Evolutionary conservation across 371 early-diverging fungal species (phyloP).

Genomic region (Haplosporangium sp.): DNA sequence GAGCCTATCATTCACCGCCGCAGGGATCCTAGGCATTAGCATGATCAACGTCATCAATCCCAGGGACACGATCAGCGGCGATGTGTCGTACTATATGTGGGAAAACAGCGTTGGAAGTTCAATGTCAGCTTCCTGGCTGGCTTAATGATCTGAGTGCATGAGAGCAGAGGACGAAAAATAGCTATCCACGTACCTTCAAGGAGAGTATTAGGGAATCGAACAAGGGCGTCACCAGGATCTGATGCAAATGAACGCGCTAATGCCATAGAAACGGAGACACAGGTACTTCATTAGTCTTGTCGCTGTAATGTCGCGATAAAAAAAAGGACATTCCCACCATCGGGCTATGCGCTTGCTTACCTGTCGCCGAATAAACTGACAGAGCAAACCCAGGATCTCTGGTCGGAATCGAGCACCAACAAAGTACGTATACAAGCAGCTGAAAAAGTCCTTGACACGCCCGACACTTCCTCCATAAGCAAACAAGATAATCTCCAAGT

Average conservation of each 20-base stretch:
- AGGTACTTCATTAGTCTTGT: background rate
- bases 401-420: conserved; percentile 64
- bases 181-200: conserved; percentile 59
- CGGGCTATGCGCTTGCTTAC: conserved; percentile 33
- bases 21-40: conserved; percentile 74
- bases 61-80: conserved; percentile 69
- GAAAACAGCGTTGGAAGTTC: background rate
- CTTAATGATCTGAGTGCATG: too few relatives aligned
- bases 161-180: too few relatives aligned
- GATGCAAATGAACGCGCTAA: conserved; percentile 69
- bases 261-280: too few relatives aligned
- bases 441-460: conserved; percentile 63
- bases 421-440: conserved; percentile 64
- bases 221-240: conserved; percentile 69
- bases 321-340: background rate
- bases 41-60: conserved; percentile 73
- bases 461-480: conserved; percentile 47
- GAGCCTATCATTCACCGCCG: conserved; percentile 64
- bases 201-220: conserved; percentile 68
- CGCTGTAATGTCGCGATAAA: background rate
- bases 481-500: conserved; percentile 36
- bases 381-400: conserved; percentile 66
- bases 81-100: conserved; percentile 66
- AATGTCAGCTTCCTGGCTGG: background rate
- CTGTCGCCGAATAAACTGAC: conserved; percentile 68